Percentiles rank a stretch among this genome's conserved stretches.
Evolutionary conservation across 2,329 filamentous ascomycete genomes (phyloP).

Genomic region (Neonectria hederae): DNA sequence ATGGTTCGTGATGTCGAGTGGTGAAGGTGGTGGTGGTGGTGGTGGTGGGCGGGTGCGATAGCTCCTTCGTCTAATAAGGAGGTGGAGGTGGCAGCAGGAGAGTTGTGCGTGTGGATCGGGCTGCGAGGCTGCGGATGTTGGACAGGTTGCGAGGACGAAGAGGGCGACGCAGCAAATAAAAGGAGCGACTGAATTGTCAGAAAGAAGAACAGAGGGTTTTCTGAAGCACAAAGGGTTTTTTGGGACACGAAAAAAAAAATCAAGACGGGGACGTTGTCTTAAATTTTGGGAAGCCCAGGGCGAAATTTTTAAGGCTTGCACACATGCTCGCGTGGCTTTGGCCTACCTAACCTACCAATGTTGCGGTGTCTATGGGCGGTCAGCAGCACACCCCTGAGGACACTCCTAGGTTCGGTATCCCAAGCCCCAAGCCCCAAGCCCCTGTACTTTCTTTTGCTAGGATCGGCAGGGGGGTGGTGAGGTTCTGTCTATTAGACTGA

Average conservation of each 20-base stretch:
- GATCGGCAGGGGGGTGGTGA: conserved; percentile 40
- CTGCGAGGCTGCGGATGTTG: background rate
- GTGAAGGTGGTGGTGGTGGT: background rate
- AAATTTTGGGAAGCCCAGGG: conserved; percentile 5
- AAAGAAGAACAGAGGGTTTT: background rate
- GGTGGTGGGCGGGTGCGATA: conserved; percentile 13
- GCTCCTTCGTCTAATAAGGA: conserved; percentile 5
- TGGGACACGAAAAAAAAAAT: conserved; percentile 21
- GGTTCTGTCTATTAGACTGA: conserved; percentile 8
- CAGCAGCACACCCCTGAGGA: conserved; percentile 14
- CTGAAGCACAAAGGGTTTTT: conserved; percentile 2
- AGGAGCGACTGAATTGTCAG: conserved; percentile 14
- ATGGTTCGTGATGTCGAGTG: conserved; percentile 35
- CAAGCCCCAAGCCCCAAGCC: conserved; percentile 27
- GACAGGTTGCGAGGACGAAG: conserved; percentile 5
- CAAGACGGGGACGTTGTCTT: conserved; percentile 19
- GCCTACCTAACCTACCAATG: conserved; percentile 1
- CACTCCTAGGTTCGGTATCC: conserved; percentile 15
- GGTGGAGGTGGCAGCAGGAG: conserved; percentile 4
- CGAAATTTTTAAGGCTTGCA: conserved; percentile 16
- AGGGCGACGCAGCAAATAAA: conserved; percentile 2
- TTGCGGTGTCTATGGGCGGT: conserved; percentile 8
- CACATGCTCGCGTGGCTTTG: conserved; percentile 17
- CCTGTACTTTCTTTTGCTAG: conserved; percentile 36
- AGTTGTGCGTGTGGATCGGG: conserved; percentile 9